These are phyloP conservation scores for Phytophthora macrochlamydospora DNA, from an alignment of 352 stramenopile genomes.

Conservation along the genomic window DNA sequence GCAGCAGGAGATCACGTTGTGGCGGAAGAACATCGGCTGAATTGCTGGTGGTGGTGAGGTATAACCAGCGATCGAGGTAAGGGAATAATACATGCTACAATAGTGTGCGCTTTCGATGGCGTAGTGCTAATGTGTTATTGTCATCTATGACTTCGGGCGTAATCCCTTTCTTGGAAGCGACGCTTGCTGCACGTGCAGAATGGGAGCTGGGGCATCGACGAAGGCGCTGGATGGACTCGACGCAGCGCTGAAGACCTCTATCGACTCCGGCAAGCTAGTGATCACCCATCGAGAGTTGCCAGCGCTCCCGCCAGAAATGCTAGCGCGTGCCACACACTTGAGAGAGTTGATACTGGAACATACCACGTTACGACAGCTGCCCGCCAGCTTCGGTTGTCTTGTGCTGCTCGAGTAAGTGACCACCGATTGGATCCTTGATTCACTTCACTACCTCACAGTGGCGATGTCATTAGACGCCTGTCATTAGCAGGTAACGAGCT, in stretches of 20 bases:
- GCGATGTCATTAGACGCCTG: slow-evolving; percentile 32
- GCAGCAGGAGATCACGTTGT: slow-evolving; percentile 98
- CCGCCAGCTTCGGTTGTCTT: slow-evolving; percentile 60
- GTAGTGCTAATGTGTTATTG: no score
- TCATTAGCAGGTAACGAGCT: slow-evolving; percentile 60
- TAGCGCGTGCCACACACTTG: slow-evolving; percentile 51
- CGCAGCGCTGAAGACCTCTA: slow-evolving; percentile 27
- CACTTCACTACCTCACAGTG: no score
- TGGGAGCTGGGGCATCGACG: slow-evolving; percentile 43
- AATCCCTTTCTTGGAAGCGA: not conserved
- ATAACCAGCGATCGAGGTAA: not conserved
- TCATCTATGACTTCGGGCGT: no score
- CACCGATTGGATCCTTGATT: no score
- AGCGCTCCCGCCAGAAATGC: slow-evolving; percentile 44
- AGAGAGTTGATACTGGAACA: slow-evolving; percentile 44
- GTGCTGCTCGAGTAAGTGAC: slow-evolving; percentile 45
- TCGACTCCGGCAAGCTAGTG: slow-evolving; percentile 20
- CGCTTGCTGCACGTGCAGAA: slow-evolving; percentile 2
- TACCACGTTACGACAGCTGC: slow-evolving; percentile 38
- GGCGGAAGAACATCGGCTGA: slow-evolving; percentile 73
- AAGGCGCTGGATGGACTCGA: slow-evolving; percentile 48
- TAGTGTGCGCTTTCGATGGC: no score
- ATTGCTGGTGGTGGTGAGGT: not conserved
- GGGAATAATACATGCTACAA: not conserved
- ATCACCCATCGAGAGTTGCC: slow-evolving; percentile 45